These are phyloP conservation scores for Flaveria robusta DNA, from an alignment of 129 eudicot species.

Conservation along the genomic window DNA sequence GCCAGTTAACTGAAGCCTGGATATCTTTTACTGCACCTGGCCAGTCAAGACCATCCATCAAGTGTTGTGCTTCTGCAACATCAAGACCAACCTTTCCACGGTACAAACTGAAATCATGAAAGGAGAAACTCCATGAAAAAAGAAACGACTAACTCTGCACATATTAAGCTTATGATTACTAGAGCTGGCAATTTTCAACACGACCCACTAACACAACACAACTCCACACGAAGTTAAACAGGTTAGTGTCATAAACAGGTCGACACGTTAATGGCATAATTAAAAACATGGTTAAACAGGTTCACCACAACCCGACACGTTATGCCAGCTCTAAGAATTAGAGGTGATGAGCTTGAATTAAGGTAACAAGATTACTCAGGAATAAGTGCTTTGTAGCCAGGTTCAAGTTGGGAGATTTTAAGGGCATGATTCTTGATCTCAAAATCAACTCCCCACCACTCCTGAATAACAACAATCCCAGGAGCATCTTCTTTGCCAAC, in stretches of 20 bases:
- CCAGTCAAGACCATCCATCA: constrained; percentile 97
- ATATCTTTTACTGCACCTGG: constrained; percentile 93
- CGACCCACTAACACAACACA: background rate
- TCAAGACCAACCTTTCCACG: constrained; percentile 95
- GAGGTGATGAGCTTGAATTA: background rate
- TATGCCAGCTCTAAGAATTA: background rate
- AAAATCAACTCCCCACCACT: constrained; percentile 98
- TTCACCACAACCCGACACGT: background rate
- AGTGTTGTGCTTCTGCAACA: constrained; percentile 94
- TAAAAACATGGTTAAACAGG: background rate
- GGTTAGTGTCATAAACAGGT: background rate
- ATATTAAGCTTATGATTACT: background rate
- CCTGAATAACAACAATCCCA: constrained; percentile 91
- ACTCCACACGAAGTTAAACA: background rate
- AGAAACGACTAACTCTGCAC: background rate
- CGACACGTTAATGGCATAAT: background rate
- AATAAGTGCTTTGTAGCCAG: constrained; percentile 78
- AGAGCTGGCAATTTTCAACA: background rate
- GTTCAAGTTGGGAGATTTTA: constrained; percentile 64
- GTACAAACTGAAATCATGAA: constrained; percentile 58
- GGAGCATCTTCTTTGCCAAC: constrained; percentile 96
- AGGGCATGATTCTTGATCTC: constrained; percentile 90
- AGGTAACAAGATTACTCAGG: constrained; percentile 66
- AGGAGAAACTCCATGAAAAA: background rate
- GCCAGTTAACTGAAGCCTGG: constrained; percentile 92